Conservation (phyloP, 2,329 filamentous ascomycete genomes). For the Cytospora chrysosperma region DNA sequence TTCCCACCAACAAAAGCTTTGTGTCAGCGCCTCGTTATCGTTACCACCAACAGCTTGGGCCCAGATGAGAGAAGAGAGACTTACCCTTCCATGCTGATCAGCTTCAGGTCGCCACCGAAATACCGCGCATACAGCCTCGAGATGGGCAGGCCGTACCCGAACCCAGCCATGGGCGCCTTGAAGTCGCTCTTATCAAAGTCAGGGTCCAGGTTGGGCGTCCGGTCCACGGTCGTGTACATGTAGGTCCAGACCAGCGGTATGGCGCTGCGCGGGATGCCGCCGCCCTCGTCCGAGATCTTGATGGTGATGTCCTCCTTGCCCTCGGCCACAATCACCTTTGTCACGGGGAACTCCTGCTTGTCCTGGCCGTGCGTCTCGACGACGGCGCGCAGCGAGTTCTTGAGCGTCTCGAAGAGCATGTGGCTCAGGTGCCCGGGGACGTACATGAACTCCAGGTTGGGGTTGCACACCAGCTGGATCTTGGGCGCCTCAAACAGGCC, state of each 20-base stretch:
- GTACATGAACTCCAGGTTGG: conserved; percentile 97
- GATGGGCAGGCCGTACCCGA: conserved; percentile 96
- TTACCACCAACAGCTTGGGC: neutral
- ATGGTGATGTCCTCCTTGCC: conserved; percentile 99
- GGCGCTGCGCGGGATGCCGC: conserved; percentile 86
- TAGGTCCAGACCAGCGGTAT: conserved; percentile 99
- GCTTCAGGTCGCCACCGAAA: conserved; percentile 93
- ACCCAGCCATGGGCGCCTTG: conserved; percentile 98
- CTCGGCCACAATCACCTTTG: conserved; percentile 96
- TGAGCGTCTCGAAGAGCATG: conserved; percentile 99
- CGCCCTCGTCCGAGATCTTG: conserved; percentile 95
- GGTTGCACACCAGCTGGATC: conserved; percentile 93
- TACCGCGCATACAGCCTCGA: conserved; percentile 92
- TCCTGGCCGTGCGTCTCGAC: conserved; percentile 94
- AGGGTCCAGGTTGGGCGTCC: conserved; percentile 90
- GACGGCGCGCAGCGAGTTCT: conserved; percentile 95
- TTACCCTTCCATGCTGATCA: conserved; percentile 99
- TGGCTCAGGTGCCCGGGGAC: conserved; percentile 97
- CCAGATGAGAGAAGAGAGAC: conserved; percentile 33
- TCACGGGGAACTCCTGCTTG: conserved; percentile 93
- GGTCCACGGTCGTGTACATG: conserved; percentile 99
- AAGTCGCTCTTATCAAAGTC: conserved; percentile 99
- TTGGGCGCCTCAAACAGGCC: conserved; percentile 95
- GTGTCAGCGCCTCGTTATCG: conserved; percentile 7
- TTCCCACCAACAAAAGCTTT: conserved; percentile 38